Evolutionary conservation across 805 yeast species (phyloP).

Genomic region (Scheffersomyces lignosus): DNA sequence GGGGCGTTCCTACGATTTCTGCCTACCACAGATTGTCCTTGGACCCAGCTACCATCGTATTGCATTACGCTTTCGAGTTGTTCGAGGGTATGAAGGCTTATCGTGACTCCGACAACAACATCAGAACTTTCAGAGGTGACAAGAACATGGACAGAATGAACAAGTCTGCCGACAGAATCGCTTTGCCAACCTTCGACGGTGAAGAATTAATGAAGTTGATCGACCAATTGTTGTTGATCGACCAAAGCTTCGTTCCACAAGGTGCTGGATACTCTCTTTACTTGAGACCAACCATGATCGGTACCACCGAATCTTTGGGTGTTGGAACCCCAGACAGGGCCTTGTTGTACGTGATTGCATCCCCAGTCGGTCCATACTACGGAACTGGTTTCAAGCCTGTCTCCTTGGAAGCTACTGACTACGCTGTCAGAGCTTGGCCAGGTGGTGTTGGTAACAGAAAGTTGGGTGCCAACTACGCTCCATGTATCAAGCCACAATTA

Average conservation of each 20-base stretch:
- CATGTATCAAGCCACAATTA: conserved; percentile 86
- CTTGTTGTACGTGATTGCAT: conserved; percentile 78
- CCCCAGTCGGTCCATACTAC: conserved; percentile 97
- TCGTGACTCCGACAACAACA: conserved; percentile 45
- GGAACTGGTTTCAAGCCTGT: conserved; percentile 96
- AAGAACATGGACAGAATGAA: conserved; percentile 92
- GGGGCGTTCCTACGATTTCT: conserved; percentile 85
- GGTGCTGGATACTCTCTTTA: conserved; percentile 89
- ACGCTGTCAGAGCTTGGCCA: conserved; percentile 99
- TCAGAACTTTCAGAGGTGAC: conserved; percentile 88
- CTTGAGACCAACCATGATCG: conserved; percentile 93
- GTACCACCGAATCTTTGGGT: conserved; percentile 87
- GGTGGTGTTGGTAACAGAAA: conserved; percentile 97
- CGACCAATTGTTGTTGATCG: conserved; percentile 72
- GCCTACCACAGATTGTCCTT: conserved; percentile 77
- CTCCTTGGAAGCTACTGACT: conserved; percentile 88
- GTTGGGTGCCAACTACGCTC: conserved; percentile 97
- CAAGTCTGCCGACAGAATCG: conserved; percentile 82
- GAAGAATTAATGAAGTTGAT: conserved; percentile 76
- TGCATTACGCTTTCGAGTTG: conserved; percentile 93
- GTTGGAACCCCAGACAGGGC: conserved; percentile 83
- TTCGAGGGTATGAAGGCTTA: conserved; percentile 97
- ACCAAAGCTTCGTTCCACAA: conserved; percentile 75
- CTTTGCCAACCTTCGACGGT: conserved; percentile 81
- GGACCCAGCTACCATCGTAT: conserved; percentile 88